Evolutionary conservation across 108 stramenopile species (phyloP), one percentile per base, ranked within the genome.

Genomic region (Nitzschia palea): DNA sequence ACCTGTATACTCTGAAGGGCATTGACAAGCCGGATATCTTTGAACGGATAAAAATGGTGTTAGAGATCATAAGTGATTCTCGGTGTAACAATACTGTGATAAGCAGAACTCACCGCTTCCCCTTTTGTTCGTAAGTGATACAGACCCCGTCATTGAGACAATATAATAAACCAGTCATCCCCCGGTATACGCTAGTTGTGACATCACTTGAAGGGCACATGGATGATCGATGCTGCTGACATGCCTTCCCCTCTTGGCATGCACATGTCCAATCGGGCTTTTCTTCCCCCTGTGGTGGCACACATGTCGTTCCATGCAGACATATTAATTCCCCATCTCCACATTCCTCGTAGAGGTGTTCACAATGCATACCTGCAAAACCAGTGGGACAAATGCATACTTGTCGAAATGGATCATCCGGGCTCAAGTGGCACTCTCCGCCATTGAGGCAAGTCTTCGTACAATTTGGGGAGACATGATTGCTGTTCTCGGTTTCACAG

Each of bases 311-410:
- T 6, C 83, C 83, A 62, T 84, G 66, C 4, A 80, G 26, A 56
- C 83, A 84, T 23, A 76, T 51, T 32, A 66, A 57, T 26, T 78
- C 69, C 3, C 71, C 64, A 44, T 80, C 65, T 0, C 67, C 79
- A 52, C 83, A 84, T 20, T 65, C 62, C 23, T 79, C 79, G 20
- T 72, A 51, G 35, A 42, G 40, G 47, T 68, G 55, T 27, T 84
- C 83, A 59, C 83, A 84, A 15, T 55, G 20, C 17, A 60, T 9
- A 4, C 83, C 83, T 17, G 60, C 45, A 30, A 52, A 80, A 2
- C 79, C 79, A 12, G 56, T 26, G 0, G 78, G 78, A 44, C 83
- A 84, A 47, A 76, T 65, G 52, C 83, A n/a, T n/a, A 84, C 59
- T 73, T 78, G 28, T 84, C 71, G 32, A 68, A 74, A 27, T 67